Base-by-base conservation (phyloP, 495 filamentous ascomycete genomes). In the Trichoderma asperelloides region DNA sequence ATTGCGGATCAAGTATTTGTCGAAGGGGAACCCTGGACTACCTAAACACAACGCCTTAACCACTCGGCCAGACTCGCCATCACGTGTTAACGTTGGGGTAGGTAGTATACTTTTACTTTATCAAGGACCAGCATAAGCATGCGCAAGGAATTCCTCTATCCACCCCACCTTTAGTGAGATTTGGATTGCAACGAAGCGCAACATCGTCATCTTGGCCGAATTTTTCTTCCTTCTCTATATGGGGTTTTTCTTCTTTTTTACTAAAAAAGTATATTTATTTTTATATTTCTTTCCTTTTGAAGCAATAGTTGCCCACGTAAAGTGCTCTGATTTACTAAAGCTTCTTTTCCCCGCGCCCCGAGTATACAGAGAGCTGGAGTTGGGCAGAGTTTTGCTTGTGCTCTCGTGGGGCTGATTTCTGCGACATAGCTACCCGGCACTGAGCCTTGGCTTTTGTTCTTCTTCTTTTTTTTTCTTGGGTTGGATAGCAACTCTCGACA, bases 11-110 rank as follows among this genome's bases (percentile, higher is more conserved):
- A 64, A 76, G 77, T 78, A 76, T 71, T 70, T 70, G 57, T 68
- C 62, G 33, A n/a, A n/a, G 68, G 65, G 66, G 11, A 39, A 64
- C 25, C 64, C 55, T 63, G 66, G 69, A 69, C 45, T n/a, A 71
- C 78, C 79, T 81, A 81, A 82, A 82, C 76, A 76, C 78, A 76
- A 75, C 79, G 79, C 79, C 79, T 81, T 81, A 78, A 80, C 78
- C 79, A 79, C 80, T 82, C 77, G 78, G 78, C 78, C 78, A 81
- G 72, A 73, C 72, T 77, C 70, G 72, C 76, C 66, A 23, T 55
- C 65, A n/a, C 43, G 27, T 62, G 9, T 49, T 9, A n/a, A 55
- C 49, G n/a, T 55, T 65, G 27, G 55, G 2, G 40, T 28, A 45
- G 1, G 11, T 4, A 0, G 27, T 25, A 63, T 49, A 16, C 18